Percentiles rank a stretch among this genome's conserved stretches.
phyloP scores from a whole-genome alignment of 768 basidiomycete genomes.

The Sporobolomyces phaffii region DNA sequence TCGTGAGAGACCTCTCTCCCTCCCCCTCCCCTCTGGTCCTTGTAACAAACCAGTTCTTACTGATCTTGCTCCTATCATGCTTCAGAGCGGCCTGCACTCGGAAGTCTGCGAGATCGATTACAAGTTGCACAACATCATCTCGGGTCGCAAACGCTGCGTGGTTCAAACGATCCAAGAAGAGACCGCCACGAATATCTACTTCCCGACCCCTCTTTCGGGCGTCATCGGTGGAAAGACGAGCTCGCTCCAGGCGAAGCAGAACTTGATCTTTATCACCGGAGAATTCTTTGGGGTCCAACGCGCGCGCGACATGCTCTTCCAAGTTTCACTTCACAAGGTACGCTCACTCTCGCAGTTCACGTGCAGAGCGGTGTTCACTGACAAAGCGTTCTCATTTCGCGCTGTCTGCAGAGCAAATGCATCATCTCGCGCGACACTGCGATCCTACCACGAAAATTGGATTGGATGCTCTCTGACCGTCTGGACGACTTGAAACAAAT shows the following conservation, averaged over 20 bases:
- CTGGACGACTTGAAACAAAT: conserved; percentile 82
- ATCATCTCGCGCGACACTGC: conserved; percentile 89
- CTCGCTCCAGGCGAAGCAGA: conserved; percentile 57
- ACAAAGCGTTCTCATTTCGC: background rate
- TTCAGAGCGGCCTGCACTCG: conserved; percentile 78
- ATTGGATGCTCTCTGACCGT: conserved; percentile 98
- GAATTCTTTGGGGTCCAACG: conserved; percentile 95
- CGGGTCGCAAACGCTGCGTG: conserved; percentile 75
- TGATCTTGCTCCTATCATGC: background rate
- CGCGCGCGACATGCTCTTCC: conserved; percentile 88
- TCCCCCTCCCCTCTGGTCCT: background rate
- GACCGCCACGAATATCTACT: conserved; percentile 93
- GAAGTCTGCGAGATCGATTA: conserved; percentile 91
- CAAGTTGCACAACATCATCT: conserved; percentile 84
- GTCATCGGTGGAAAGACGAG: conserved; percentile 58
- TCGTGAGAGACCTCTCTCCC: conserved; percentile 57
- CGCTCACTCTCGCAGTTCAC: too few species aligned
- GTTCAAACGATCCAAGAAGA: conserved; percentile 93
- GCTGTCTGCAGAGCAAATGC: conserved; percentile 62
- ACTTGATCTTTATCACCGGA: conserved; percentile 91
- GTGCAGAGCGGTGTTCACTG: background rate
- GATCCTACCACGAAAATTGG: conserved; percentile 89
- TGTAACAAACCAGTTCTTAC: conserved; percentile 6
- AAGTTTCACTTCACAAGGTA: conserved; percentile 80
- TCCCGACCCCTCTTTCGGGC: conserved; percentile 82